Base-by-base conservation (phyloP, 768 basidiomycete genomes). In the Suillus paluster region DNA sequence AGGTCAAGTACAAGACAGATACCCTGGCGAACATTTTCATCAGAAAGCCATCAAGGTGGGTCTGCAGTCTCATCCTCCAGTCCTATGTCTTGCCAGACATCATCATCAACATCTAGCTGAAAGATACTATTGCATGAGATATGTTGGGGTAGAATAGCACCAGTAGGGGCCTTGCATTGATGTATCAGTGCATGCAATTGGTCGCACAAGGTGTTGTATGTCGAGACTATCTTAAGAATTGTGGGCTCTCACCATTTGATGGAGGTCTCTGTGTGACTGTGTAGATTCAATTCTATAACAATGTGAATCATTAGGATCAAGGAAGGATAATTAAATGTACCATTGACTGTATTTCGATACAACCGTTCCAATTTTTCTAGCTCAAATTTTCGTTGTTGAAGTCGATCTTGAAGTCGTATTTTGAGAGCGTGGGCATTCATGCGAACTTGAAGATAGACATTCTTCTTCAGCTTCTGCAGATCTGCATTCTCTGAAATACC, bases 31-130 rank as follows among this genome's bases (percentile, higher is more conserved):
- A 64, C 56, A 46, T 57, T n/a, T 14, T 64, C 55, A 52, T 60
- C 46, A 10, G 53, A 23, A 34, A 63, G 48, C 68, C 68, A 67
- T 5, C 14, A 41, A 21, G 68, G 67, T 4, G 60, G 59, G 12
- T 53, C 62, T 1, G 30, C 58, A 14, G 54, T 44, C 53, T 71
- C 64, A 15, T 74, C 68, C 49, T 64, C 67, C n/a, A 78, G 63
- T 1, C 72, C 74, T 60, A 69, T 30, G 52, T 77, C 71, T 49
- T 75, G 69, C 77, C 77, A 79, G 9, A 78, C 74, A 12, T 64
- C 64, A 64, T 75, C 72, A 65, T 77, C 75, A 23, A 78, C 73
- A 65, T 78, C 73, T 4, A 79, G 65, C 1, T 63, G 52, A 54
- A 72, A 79, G 5, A 79, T 50, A 7, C 66, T 62, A 11, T 67